Evolutionary conservation across 768 basidiomycete species (phyloP).

Genomic region (Tricholomella constricta): DNA sequence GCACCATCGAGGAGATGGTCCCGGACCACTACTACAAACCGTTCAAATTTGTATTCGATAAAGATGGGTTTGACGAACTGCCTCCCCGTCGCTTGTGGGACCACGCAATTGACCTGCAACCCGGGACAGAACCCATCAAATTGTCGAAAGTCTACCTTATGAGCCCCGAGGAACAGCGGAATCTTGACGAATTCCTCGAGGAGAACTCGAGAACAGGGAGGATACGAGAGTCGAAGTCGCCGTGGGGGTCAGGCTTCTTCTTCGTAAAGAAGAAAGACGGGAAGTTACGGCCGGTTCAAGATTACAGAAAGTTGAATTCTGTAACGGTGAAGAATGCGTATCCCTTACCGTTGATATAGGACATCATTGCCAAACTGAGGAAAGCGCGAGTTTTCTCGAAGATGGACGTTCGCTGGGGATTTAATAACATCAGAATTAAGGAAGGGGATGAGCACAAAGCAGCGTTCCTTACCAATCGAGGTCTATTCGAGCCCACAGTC

Average conservation of each 20-base stretch:
- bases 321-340: constrained; percentile 33
- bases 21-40: too few species aligned
- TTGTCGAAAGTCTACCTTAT: constrained; percentile 34
- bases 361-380: constrained; percentile 27
- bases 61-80: too few species aligned
- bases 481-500: constrained; percentile 37
- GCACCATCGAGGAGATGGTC: too few species aligned
- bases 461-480: constrained; percentile 36
- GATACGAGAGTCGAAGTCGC: constrained; percentile 27
- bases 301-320: constrained; percentile 33
- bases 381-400: constrained; percentile 31
- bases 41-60: too few species aligned
- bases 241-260: constrained; percentile 24
- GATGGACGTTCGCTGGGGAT: constrained; percentile 42
- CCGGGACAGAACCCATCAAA: constrained; percentile 26
- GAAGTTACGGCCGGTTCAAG: constrained; percentile 26
- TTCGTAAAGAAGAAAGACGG: constrained; percentile 29
- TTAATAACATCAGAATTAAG: constrained; percentile 36
- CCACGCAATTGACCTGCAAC: constrained; percentile 35
- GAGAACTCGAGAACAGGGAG: constrained; percentile 11
- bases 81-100: constrained; percentile 35
- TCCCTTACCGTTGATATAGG: constrained; percentile 30
- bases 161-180: constrained; percentile 29
- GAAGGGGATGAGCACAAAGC: constrained; percentile 45
- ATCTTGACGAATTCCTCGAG: constrained; percentile 22